These are phyloP conservation scores for Potentilla sterilis DNA, from an alignment of 306 rosid genomes.

Conservation along the genomic window DNA sequence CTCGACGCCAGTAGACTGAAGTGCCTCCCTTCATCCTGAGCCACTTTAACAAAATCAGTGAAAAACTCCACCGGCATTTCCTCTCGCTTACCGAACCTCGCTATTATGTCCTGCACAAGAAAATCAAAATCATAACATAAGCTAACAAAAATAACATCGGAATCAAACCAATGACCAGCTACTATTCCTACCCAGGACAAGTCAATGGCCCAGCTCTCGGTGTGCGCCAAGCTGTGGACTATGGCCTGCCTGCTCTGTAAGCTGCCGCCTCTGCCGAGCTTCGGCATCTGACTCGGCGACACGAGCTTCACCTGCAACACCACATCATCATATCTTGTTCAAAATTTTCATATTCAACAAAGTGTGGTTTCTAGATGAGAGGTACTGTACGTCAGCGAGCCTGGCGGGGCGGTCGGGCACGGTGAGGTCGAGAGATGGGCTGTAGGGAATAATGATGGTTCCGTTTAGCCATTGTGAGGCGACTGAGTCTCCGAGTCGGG, in stretches of 20 bases:
- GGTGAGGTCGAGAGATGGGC: conserved; percentile 36
- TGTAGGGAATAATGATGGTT: conserved; percentile 43
- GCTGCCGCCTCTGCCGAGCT: conserved; percentile 93
- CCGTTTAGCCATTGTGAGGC: conserved; percentile 78
- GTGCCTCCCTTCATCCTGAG: conserved; percentile 86
- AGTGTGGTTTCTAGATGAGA: no score
- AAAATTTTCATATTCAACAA: no score
- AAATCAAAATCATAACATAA: no score
- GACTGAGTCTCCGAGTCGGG: conserved; percentile 58
- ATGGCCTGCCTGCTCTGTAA: conserved; percentile 85
- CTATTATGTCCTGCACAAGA: conserved; percentile 66
- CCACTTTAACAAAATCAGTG: conserved; percentile 78
- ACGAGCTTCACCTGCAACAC: conserved; percentile 76
- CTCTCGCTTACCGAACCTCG: conserved; percentile 79
- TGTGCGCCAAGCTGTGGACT: conserved; percentile 80
- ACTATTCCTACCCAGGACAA: conserved; percentile 58
- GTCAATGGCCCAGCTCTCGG: conserved; percentile 93
- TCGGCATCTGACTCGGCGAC: conserved; percentile 77
- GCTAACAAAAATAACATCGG: no score
- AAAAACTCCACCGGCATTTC: conserved; percentile 83
- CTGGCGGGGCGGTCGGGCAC: conserved; percentile 84
- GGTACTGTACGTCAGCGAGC: conserved; percentile 47
- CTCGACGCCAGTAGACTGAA: conserved; percentile 72
- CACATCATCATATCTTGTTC: no score
- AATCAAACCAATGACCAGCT: no score